Evolutionary conservation across 1,284 basidiomycete genomes (phyloP).

Genomic region (Cutaneotrichosporon sp.): DNA sequence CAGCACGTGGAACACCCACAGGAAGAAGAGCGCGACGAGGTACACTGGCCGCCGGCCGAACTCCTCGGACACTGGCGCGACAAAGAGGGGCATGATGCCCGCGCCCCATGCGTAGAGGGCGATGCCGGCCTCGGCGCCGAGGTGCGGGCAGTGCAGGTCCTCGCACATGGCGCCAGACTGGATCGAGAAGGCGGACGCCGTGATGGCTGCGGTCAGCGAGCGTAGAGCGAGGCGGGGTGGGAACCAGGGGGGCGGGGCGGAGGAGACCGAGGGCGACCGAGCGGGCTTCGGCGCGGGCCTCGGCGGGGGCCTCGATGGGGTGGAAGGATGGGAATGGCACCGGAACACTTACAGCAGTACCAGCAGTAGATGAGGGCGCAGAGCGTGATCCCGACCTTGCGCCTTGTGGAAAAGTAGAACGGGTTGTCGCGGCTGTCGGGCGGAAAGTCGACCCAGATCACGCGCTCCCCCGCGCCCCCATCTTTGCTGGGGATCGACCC

Average conservation of each 20-base stretch:
- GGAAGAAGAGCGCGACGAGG: conserved; percentile 61
- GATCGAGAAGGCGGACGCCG: conserved; percentile 63
- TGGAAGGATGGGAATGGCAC: no score
- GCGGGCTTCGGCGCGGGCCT: no score
- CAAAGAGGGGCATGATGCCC: conserved; percentile 66
- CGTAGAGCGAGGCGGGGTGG: no score
- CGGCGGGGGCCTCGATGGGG: no score
- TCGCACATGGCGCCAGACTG: conserved; percentile 64
- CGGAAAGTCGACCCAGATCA: conserved; percentile 63
- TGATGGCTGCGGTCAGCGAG: no score
- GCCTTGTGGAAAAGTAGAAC: conserved; percentile 57
- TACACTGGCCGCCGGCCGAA: conserved; percentile 72
- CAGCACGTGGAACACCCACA: conserved; percentile 63
- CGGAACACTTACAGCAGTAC: conserved; percentile 58
- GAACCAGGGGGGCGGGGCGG: no score
- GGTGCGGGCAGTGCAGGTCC: conserved; percentile 64
- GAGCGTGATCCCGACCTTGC: conserved; percentile 64
- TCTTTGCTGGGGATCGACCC: conserved; percentile 12
- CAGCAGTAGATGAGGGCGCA: conserved; percentile 63
- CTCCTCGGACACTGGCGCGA: conserved; percentile 75
- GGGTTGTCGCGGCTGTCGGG: conserved; percentile 61
- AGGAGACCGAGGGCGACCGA: background rate
- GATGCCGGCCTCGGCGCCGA: conserved; percentile 65
- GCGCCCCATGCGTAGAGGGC: conserved; percentile 67
- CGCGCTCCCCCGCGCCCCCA: conserved; percentile 12